These are phyloP conservation scores for Acanthamoeba castellanii DNA, from an alignment of 208 protist genomes.

Conservation along the genomic window DNA sequence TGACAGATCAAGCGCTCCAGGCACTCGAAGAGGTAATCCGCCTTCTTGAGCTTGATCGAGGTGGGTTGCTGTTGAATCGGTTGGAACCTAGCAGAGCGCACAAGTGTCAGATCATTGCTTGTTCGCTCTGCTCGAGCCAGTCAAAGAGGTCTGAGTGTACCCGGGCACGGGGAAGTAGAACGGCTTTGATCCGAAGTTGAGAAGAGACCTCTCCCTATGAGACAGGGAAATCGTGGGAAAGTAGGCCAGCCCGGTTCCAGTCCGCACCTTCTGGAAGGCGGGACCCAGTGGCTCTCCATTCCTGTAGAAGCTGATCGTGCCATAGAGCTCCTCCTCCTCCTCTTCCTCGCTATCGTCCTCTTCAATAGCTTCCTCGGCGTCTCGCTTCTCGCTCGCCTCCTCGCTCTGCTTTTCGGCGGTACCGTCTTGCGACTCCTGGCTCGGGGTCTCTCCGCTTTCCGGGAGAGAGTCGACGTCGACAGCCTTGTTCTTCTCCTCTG, in stretches of 20 bases:
- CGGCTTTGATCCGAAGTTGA: constrained; percentile 76
- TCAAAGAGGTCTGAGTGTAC: background rate
- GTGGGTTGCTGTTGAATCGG: constrained; percentile 9
- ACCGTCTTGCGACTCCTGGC: background rate
- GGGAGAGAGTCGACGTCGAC: no score
- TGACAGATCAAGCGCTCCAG: constrained; percentile 19
- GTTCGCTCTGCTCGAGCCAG: no score
- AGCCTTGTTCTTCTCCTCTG: background rate
- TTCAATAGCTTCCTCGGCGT: background rate
- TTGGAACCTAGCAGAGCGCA: background rate
- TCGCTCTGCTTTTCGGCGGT: background rate
- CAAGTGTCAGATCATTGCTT: background rate
- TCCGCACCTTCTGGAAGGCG: constrained; percentile 59
- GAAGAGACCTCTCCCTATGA: constrained; percentile 51
- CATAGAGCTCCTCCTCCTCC: constrained; percentile 53
- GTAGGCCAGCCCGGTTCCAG: constrained; percentile 73
- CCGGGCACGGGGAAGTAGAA: constrained; percentile 39
- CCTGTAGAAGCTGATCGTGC: constrained; percentile 74
- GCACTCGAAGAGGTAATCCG: background rate
- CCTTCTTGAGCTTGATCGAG: background rate
- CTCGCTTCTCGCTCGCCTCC: background rate
- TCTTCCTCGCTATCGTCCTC: background rate
- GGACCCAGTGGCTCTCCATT: constrained; percentile 66
- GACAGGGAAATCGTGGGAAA: constrained; percentile 76
- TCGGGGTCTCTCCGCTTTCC: no score